Base-by-base conservation (phyloP, 495 filamentous ascomycete genomes). In the Xylaria castorea region DNA sequence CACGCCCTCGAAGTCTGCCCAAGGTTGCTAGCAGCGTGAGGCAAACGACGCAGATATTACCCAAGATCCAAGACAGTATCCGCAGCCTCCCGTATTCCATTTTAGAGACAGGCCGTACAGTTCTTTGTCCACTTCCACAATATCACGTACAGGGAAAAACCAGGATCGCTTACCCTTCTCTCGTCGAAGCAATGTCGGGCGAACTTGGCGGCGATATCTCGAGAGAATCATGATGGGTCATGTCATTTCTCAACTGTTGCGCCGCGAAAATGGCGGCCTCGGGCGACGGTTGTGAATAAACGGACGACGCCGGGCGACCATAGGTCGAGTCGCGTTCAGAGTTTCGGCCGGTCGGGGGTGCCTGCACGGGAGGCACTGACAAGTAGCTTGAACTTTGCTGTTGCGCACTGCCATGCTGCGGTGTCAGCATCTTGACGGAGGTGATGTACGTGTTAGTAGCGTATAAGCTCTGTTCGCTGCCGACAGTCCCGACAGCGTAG, bases 131-230 rank as follows among this genome's bases (percentile, higher is more conserved):
- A 72, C 46, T 58, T 63, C 14, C 38, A 9, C 55, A n/a, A 32
- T 34, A 72, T 46, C 48, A 50, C 44, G 70, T 51, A 68, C 55
- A 72, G 68, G 40, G 4, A 16, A 6, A 50, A 63, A 70, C 5
- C 72, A 71, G 44, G 57, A 69, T 62, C 44, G 76, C 80, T 80
- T 78, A 82, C 80, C 73, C 74, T 68, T 80, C 73, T 57, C 72
- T 78, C 6, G 73, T 74, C 27, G 75, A 76, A 22, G 73, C 74
- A 25, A 77, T 76, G 76, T 85, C 84, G 46, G 84, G 83, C 53
- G 84, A 86, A 80, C 84, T 86, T 12, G 84, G 84, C 61, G 84
- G 84, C 44, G 83, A 85, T 78, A 86, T 81, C 27, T 83, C 82
- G 72, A 72, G 79, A 64, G 74, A 75, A 42, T 79, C 78, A 72